phyloP scores from a whole-genome alignment of 345 rosid species.

The sweet orange (Citrus sinensis) region DVS_A1.0 CM039163.1:582501-583000 shows the following conservation, averaged over 20 bases:
- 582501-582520: slow-evolving; percentile 46
- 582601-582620: slow-evolving; percentile 38
- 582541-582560: slow-evolving; percentile 30
- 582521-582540: slow-evolving; percentile 42
- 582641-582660: too few species aligned
- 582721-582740: slow-evolving; percentile 16
- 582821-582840: slow-evolving; percentile 31
- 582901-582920: slow-evolving; percentile 39
- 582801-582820: slow-evolving; percentile 46
- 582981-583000: slow-evolving; percentile 41
- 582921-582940: slow-evolving; percentile 43
- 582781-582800: slow-evolving; percentile 31
- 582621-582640: slow-evolving; percentile 18
- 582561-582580: slow-evolving; percentile 12
- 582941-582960: slow-evolving; percentile 45
- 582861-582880: slow-evolving; percentile 34
- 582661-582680: background rate
- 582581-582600: slow-evolving; percentile 3
- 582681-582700: background rate
- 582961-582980: slow-evolving; percentile 32
- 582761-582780: slow-evolving; percentile 33
- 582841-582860: slow-evolving; percentile 36
- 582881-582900: slow-evolving; percentile 29
- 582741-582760: slow-evolving; percentile 36
- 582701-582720: too few species aligned